Evolutionary conservation across 495 filamentous ascomycete genomes (phyloP), one percentile per base, ranked within the genome.

Genomic region (Opeltia flavorubescens): DNA sequence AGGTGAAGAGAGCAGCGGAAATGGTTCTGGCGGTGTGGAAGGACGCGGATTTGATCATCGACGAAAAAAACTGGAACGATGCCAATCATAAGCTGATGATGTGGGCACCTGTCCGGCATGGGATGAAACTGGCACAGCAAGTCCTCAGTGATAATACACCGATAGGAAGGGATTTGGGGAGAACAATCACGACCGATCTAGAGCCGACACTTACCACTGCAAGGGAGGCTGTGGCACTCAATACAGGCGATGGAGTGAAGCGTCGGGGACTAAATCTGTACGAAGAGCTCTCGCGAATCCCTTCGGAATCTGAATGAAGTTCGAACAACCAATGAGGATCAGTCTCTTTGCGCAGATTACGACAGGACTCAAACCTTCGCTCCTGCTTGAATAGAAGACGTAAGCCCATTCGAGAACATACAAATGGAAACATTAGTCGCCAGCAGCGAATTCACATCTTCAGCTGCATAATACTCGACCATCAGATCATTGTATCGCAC

Each of bases 251-350:
- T 12, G 29, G 29, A 6, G 29, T 31, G 29, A 40, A 4, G 17
- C 44, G 52, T 28, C 39, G 55, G 12, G 55, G 55, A 9, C 25
- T 55, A 26, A 46, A 40, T 6, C 11, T 57, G 52, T 57, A 52
- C 13, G 49, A 55, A 12, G 43, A 42, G 26, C 17, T 54, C 13
- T 25, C 33, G 40, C 43, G 45, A 33, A 47, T 48, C 25, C 36
- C 50, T 4, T n/a, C n/a, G n/a, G n/a, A n/a, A n/a, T n/a, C n/a
- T n/a, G n/a, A n/a, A n/a, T n/a, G n/a, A n/a, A n/a, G n/a, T n/a
- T n/a, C n/a, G n/a, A n/a, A n/a, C n/a, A n/a, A n/a, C n/a, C n/a
- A n/a, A n/a, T n/a, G n/a, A n/a, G n/a, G n/a, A n/a, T n/a, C n/a
- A n/a, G n/a, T n/a, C n/a, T n/a, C n/a, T n/a, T n/a, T n/a, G n/a